Percentiles rank a stretch among this genome's conserved stretches.
Evolutionary conservation across 1,139 yeast species (phyloP).

Genomic region (Protomyces inundatus): DNA sequence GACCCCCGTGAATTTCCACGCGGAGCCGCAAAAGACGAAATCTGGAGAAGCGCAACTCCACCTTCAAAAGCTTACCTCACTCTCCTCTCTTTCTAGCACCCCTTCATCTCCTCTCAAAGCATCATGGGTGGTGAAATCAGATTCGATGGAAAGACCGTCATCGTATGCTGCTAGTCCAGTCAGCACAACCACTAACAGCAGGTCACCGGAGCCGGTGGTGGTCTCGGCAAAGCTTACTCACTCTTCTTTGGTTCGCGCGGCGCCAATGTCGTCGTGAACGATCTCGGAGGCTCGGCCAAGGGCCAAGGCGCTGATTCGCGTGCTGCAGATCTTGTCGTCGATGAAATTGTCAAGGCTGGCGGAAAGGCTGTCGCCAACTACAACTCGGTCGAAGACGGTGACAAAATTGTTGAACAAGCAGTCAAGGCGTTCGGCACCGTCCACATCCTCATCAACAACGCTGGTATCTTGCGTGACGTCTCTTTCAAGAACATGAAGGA

Average conservation of each 20-base stretch:
- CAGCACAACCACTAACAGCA: conserved; percentile 57
- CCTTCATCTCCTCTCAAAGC: not conserved
- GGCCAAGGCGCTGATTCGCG: conserved; percentile 47
- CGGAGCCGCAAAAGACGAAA: too few relatives aligned
- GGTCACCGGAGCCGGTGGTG: conserved; percentile 97
- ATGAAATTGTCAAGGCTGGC: conserved; percentile 68
- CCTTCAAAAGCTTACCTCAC: too few relatives aligned
- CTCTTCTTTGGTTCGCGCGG: conserved; percentile 83
- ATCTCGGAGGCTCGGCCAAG: conserved; percentile 75
- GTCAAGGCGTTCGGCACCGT: conserved; percentile 81
- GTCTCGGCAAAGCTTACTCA: conserved; percentile 85
- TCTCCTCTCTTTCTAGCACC: not conserved
- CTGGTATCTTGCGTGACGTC: conserved; percentile 75
- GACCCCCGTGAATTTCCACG: too few relatives aligned
- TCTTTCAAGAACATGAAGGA: conserved; percentile 73
- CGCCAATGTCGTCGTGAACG: conserved; percentile 76
- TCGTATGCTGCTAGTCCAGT: conserved; percentile 1
- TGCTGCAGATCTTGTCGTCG: conserved; percentile 86
- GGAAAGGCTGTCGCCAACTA: conserved; percentile 92
- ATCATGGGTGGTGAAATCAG: conserved; percentile 31
- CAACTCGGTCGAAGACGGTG: conserved; percentile 85
- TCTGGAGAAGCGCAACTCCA: too few relatives aligned
- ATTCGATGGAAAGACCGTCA: conserved; percentile 34
- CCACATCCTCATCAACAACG: conserved; percentile 85
- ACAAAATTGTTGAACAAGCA: conserved; percentile 79